phyloP scores from a whole-genome alignment of 495 filamentous ascomycete genomes.

The Hyaloscypha variabilis region DNA sequence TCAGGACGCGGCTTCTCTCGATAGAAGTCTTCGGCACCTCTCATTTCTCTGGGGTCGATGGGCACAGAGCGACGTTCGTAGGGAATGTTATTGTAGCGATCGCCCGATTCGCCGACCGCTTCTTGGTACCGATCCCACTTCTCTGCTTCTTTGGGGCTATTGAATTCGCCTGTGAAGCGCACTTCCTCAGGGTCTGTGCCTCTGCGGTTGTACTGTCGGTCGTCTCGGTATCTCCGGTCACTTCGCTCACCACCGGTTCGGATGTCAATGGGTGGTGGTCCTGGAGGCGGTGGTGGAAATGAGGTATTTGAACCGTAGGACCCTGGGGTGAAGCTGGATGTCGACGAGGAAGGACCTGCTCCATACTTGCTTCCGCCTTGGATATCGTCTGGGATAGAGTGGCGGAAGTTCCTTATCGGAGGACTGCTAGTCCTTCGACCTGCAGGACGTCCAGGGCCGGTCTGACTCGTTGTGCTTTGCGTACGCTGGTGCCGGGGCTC shows the following conservation, averaged over 20 bases:
- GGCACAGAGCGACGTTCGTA: constrained; percentile 24
- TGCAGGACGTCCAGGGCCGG: neutral
- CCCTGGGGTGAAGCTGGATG: constrained; percentile 23
- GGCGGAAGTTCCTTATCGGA: constrained; percentile 24
- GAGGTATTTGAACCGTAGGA: constrained; percentile 21
- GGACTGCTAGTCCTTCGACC: constrained; percentile 25
- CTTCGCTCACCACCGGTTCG: neutral
- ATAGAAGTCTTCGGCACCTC: constrained; percentile 31
- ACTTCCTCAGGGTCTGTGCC: constrained; percentile 21
- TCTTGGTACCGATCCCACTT: constrained; percentile 31
- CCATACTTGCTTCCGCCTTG: constrained; percentile 18
- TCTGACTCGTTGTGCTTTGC: constrained; percentile 23
- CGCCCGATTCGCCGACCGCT: neutral
- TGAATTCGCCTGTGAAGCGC: constrained; percentile 23
- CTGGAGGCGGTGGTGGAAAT: constrained; percentile 25
- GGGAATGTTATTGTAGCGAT: neutral
- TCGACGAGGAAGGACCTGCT: constrained; percentile 16
- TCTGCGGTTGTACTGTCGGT: constrained; percentile 15
- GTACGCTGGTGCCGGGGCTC: constrained; percentile 18
- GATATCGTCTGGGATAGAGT: constrained; percentile 29
- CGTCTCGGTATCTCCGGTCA: constrained; percentile 14
- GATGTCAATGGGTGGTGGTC: constrained; percentile 23
- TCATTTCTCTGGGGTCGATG: constrained; percentile 21
- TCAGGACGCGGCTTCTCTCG: constrained; percentile 19
- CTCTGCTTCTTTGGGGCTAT: constrained; percentile 31